These are phyloP conservation scores for Boletus subcaerulescens DNA, from an alignment of 768 basidiomycete species.

Conservation along the genomic window DNA sequence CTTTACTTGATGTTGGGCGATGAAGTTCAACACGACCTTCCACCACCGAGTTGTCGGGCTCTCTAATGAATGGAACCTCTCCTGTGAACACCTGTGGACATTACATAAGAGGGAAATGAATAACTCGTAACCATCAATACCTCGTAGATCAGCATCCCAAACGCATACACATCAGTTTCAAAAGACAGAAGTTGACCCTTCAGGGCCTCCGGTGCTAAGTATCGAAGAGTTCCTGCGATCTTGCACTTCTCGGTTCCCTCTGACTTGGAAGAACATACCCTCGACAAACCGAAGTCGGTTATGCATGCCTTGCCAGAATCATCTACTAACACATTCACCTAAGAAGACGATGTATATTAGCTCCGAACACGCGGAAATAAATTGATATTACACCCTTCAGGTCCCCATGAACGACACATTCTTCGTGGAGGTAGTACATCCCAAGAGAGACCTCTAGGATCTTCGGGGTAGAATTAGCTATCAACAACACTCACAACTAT, in stretches of 20 bases:
- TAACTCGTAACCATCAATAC: slow-evolving; percentile 3
- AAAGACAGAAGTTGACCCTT: slow-evolving; percentile 10
- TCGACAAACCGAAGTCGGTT: slow-evolving; percentile 35
- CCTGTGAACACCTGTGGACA: slow-evolving; percentile 7
- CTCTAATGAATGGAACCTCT: slow-evolving; percentile 5
- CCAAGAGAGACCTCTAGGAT: slow-evolving; percentile 12
- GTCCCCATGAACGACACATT: slow-evolving; percentile 28
- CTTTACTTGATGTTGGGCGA: neutral
- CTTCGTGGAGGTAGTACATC: slow-evolving; percentile 14
- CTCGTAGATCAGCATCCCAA: slow-evolving; percentile 31
- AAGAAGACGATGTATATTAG: neutral
- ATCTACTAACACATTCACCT: slow-evolving; percentile 35
- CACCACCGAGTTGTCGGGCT: neutral
- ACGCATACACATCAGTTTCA: slow-evolving; percentile 30
- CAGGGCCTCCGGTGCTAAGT: slow-evolving; percentile 31
- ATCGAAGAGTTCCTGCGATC: slow-evolving; percentile 28
- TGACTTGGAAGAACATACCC: slow-evolving; percentile 16
- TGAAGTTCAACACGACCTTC: neutral
- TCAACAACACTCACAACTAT: neutral
- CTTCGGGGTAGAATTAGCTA: neutral
- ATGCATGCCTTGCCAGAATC: slow-evolving; percentile 30
- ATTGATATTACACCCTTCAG: slow-evolving; percentile 24
- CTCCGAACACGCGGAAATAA: neutral
- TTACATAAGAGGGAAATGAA: neutral
- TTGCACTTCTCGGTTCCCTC: slow-evolving; percentile 16